phyloP scores from a whole-genome alignment of 352 stramenopile genomes.

The Globisporangium camurandrum region DNA sequence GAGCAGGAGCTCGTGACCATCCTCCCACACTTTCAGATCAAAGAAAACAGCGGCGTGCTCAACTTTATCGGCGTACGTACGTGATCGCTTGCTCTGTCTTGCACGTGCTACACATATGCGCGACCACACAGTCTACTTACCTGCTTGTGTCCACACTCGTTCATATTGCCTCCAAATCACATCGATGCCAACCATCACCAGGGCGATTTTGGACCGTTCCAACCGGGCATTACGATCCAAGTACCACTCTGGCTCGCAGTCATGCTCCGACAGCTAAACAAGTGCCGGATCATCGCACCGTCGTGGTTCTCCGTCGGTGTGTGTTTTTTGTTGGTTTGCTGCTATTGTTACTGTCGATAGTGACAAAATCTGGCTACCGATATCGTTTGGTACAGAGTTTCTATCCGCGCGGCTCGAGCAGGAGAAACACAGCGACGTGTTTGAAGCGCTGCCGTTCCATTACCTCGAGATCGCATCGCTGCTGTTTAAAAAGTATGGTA shows the following conservation, averaged over 20 bases:
- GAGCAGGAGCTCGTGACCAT: constrained; percentile 85
- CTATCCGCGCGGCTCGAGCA: constrained; percentile 48
- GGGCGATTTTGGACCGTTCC: constrained; percentile 86
- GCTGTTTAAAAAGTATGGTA: constrained; percentile 72
- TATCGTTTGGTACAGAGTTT: constrained; percentile 54
- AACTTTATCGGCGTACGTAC: constrained; percentile 67
- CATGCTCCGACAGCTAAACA: constrained; percentile 85
- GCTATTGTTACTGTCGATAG: too few species aligned
- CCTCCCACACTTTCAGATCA: constrained; percentile 79
- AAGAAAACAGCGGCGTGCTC: constrained; percentile 67
- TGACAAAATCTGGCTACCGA: too few species aligned
- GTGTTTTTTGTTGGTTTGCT: too few species aligned
- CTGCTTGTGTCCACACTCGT: too few species aligned
- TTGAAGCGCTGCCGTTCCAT: constrained; percentile 81
- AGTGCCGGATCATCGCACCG: constrained; percentile 77
- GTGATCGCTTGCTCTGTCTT: not conserved
- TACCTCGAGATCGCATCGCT: constrained; percentile 83
- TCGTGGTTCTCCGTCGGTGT: constrained; percentile 76
- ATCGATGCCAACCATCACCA: too few species aligned
- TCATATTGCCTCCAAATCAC: too few species aligned
- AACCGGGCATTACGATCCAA: constrained; percentile 73
- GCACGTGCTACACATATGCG: too few species aligned
- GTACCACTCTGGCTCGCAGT: constrained; percentile 87
- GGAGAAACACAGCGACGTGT: constrained; percentile 66
- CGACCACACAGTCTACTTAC: too few species aligned